phyloP scores from a whole-genome alignment of 2,329 filamentous ascomycete species.

The Fusarium xylarioides region DNA sequence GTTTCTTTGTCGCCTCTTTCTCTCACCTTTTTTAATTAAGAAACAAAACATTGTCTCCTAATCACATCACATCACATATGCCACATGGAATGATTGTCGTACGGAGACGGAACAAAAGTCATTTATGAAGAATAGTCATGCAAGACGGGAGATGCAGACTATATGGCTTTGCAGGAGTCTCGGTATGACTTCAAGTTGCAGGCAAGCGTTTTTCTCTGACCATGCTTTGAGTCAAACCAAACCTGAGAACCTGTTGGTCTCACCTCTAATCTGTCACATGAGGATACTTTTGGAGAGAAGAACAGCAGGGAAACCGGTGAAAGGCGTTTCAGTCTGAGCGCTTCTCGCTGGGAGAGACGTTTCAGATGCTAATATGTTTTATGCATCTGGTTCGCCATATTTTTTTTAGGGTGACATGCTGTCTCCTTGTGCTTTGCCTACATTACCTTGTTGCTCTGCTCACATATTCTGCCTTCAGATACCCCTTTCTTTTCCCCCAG shows the following conservation, averaged over 20 bases:
- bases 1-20: conserved; percentile 49
- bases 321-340: conserved; percentile 25
- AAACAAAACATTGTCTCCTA: conserved; percentile 49
- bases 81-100: conserved; percentile 48
- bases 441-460: conserved; percentile 38
- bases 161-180: conserved; percentile 39
- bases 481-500: conserved; percentile 36
- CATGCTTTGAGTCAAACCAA: conserved; percentile 11
- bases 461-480: conserved; percentile 42
- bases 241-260: conserved; percentile 12
- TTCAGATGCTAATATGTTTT: conserved; percentile 34
- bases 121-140: conserved; percentile 50
- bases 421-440: conserved; percentile 5
- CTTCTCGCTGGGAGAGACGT: conserved; percentile 26
- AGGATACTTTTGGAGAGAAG: conserved; percentile 34
- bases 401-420: conserved; percentile 37
- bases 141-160: conserved; percentile 47
- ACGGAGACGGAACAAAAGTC: conserved; percentile 46
- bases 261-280: conserved; percentile 24
- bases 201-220: conserved; percentile 23
- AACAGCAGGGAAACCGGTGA: conserved; percentile 34
- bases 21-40: conserved; percentile 52
- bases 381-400: conserved; percentile 44
- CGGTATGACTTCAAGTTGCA: conserved; percentile 24
- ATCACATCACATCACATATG: conserved; percentile 43